A percentile compares a stretch with the other conserved stretches of the same genome.
Evolutionary conservation across 176 grass and related monocot genomes (phyloP).

Genomic region (Coix lacrymajobi): DNA sequence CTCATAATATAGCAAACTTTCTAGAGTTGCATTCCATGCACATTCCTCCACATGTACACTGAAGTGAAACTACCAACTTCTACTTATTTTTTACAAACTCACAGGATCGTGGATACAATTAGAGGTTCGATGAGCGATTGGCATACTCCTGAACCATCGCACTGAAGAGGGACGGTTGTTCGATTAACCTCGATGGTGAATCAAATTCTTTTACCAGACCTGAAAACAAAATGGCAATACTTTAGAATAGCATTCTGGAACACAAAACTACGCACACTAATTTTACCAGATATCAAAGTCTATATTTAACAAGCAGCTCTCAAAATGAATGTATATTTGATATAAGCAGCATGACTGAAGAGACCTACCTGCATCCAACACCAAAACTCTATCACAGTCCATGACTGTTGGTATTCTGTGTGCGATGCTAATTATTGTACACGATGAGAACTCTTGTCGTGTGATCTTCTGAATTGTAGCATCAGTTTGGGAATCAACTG

Average conservation of each 20-base stretch:
- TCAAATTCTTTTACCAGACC: conserved; percentile 87
- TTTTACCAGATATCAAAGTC: neutral
- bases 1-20: neutral
- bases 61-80: neutral
- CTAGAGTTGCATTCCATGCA: neutral
- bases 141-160: conserved; percentile 86
- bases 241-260: conserved; percentile 6
- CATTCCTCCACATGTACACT: neutral
- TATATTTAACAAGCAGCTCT: neutral
- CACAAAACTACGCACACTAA: neutral
- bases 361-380: conserved; percentile 64
- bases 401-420: conserved; percentile 98
- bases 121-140: conserved; percentile 54
- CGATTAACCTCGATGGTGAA: conserved; percentile 58
- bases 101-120: neutral
- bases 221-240: conserved; percentile 15
- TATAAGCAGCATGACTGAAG: neutral
- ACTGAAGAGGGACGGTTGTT: conserved; percentile 57
- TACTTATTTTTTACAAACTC: neutral
- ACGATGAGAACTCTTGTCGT: conserved; percentile 63
- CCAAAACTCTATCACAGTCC: conserved; percentile 86
- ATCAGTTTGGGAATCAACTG: conserved; percentile 93
- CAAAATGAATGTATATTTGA: neutral
- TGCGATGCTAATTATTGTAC: conserved; percentile 96
- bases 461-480: conserved; percentile 82